Conservation (phyloP, 2,329 filamentous ascomycete species). For the Monilinia aucupariae region DNA sequence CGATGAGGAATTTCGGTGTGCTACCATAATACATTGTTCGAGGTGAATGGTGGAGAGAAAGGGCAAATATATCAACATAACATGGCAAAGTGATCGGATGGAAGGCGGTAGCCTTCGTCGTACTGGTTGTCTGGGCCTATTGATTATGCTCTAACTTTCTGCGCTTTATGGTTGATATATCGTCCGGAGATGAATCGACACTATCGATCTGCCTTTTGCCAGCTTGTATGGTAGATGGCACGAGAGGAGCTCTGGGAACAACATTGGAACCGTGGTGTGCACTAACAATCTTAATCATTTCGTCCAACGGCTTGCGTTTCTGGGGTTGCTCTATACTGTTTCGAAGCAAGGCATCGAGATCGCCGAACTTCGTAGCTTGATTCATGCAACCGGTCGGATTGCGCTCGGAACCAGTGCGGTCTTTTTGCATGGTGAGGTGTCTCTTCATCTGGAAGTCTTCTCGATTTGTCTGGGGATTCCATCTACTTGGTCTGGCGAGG, state of each 20-base stretch:
- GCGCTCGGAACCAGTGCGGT: not conserved
- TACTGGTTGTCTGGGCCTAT: not conserved
- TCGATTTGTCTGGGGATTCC: not conserved
- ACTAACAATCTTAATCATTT: not conserved
- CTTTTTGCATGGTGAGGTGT: not conserved
- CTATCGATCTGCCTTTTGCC: not conserved
- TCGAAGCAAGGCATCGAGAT: not conserved
- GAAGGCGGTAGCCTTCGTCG: not conserved
- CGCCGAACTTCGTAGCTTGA: conserved; percentile 9
- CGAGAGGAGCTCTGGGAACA: not conserved
- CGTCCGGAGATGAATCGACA: too few species aligned
- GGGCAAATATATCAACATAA: not conserved
- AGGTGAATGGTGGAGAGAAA: not conserved
- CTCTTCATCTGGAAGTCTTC: not conserved
- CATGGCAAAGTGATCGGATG: not conserved
- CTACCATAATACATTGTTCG: not conserved
- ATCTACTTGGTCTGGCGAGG: conserved; percentile 7
- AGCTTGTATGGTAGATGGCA: not conserved
- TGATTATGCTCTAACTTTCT: not conserved
- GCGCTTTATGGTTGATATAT: not conserved
- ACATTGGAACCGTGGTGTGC: not conserved
- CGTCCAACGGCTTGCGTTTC: not conserved
- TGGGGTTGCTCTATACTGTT: not conserved
- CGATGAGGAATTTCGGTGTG: not conserved
- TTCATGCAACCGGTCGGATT: not conserved